These are phyloP conservation scores for Xylariaceae sp. DNA, from an alignment of 2,329 filamentous ascomycete species.

Conservation along the genomic window DNA sequence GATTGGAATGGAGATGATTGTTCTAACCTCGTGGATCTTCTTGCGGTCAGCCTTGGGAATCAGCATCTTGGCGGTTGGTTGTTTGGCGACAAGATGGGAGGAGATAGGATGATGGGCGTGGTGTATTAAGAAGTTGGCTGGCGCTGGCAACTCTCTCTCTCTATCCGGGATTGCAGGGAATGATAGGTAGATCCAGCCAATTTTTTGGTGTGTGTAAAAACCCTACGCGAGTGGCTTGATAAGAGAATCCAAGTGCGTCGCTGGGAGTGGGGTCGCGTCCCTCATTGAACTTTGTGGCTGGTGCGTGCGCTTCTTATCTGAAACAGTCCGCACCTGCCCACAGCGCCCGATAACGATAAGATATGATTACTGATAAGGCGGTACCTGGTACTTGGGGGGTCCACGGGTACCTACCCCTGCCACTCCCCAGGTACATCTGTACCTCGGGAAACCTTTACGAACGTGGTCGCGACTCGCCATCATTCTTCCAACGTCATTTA, in stretches of 20 bases:
- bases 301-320: not conserved
- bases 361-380: not conserved
- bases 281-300: constrained; percentile 20
- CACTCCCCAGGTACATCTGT: not conserved
- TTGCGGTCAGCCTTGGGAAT: constrained; percentile 99
- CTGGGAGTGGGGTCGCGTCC: constrained; percentile 13
- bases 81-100: constrained; percentile 44
- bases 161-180: constrained; percentile 25
- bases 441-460: not conserved
- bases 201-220: constrained; percentile 34
- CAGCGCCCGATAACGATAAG: not conserved
- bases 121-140: constrained; percentile 24
- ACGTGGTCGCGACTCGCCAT: not conserved
- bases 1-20: constrained; percentile 1
- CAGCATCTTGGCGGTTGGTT: constrained; percentile 68
- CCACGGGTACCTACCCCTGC: not conserved
- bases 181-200: constrained; percentile 28
- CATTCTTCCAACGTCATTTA: not conserved
- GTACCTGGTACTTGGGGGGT: not conserved
- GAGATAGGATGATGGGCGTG: constrained; percentile 35
- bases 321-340: not conserved
- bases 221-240: constrained; percentile 28
- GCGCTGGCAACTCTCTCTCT: constrained; percentile 19
- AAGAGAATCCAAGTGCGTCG: constrained; percentile 20
- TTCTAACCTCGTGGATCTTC: constrained; percentile 84